Evolutionary conservation across 2,329 filamentous ascomycete species (phyloP), one percentile per base, ranked within the genome.

Genomic region (Fusarium graminum): DNA sequence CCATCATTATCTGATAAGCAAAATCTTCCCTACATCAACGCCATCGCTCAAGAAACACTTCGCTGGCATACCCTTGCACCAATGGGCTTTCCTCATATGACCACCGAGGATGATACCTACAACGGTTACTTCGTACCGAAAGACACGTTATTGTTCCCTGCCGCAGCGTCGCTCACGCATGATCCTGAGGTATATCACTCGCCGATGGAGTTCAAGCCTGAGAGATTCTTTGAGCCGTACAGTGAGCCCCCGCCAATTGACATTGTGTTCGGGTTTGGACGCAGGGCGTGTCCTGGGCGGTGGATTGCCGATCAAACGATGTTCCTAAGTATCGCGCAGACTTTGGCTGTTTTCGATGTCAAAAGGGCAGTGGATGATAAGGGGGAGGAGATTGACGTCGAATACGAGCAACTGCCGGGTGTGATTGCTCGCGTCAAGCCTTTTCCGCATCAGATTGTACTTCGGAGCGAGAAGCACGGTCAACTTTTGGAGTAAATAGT

Each of bases 311-410:
- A 76, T 7, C 45, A 71, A 2, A 72, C 67, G 2, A 32, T 80
- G 1, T 80, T 72, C 22, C 45, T 80, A 3, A 74, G 45, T 3
- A 67, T 80, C 16, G 80, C 77, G 0, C 81, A 81, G 29, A 72
- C 77, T 0, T 72, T 88, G 2, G 77, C 85, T 0, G 80, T 80
- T 0, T 86, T 87, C 47, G 70, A 77, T 6, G 74, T 85, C 6
- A 25, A 39, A 19, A 70, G 64, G 26, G 63, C 54, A 1, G 0
- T 63, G 1, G 70, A 72, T 8, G 74, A 79, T 7, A 7, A 63
- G 5, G 83, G 80, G 0, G 74, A 69, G 17, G 74, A 76, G 11
- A 69, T 82, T 0, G 78, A 72, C 5, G 36, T 55, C 10, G 4
- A 16, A 1, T 49, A 55, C 38, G 50, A 63, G 19, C 46, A 52